These are phyloP conservation scores for Pseudocercospora macadamiae DNA, from an alignment of 2,329 filamentous ascomycete species.

Conservation along the genomic window DNA sequence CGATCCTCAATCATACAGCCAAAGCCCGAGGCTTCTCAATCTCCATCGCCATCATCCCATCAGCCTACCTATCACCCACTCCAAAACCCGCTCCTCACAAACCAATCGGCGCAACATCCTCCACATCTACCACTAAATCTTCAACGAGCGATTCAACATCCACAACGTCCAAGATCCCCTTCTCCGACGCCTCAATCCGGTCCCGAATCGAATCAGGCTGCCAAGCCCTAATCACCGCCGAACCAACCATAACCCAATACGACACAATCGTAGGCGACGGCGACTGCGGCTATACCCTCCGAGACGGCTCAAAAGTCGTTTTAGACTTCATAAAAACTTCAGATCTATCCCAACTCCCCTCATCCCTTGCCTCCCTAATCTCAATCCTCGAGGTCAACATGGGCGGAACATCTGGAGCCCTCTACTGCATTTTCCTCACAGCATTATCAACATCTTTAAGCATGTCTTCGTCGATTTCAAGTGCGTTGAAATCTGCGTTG, in stretches of 20 bases:
- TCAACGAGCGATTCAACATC: slow-evolving; percentile 16
- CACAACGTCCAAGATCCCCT: slow-evolving; percentile 29
- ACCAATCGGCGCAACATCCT: slow-evolving; percentile 16
- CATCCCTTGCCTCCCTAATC: slow-evolving; percentile 34
- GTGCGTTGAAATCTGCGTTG: slow-evolving; percentile 33
- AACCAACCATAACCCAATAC: slow-evolving; percentile 42
- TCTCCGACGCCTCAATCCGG: slow-evolving; percentile 35
- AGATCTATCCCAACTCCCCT: slow-evolving; percentile 34
- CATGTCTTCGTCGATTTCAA: slow-evolving; percentile 26
- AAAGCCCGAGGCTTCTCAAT: slow-evolving; percentile 39
- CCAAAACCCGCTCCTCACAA: slow-evolving; percentile 28
- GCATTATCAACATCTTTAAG: slow-evolving; percentile 35
- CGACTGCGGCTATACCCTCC: slow-evolving; percentile 42
- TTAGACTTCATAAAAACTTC: slow-evolving; percentile 37
- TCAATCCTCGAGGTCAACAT: slow-evolving; percentile 41
- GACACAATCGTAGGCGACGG: slow-evolving; percentile 43
- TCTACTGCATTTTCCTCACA: slow-evolving; percentile 42
- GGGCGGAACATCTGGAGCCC: slow-evolving; percentile 40
- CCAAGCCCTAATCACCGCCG: slow-evolving; percentile 38
- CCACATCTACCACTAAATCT: slow-evolving; percentile 10
- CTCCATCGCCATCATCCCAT: slow-evolving; percentile 36
- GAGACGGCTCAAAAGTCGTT: slow-evolving; percentile 40
- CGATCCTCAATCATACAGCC: slow-evolving; percentile 35
- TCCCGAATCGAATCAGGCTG: slow-evolving; percentile 36
- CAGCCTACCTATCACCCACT: slow-evolving; percentile 33